Base-by-base conservation (phyloP, 1,284 basidiomycete species). In the Pascua guehoae region DNA sequence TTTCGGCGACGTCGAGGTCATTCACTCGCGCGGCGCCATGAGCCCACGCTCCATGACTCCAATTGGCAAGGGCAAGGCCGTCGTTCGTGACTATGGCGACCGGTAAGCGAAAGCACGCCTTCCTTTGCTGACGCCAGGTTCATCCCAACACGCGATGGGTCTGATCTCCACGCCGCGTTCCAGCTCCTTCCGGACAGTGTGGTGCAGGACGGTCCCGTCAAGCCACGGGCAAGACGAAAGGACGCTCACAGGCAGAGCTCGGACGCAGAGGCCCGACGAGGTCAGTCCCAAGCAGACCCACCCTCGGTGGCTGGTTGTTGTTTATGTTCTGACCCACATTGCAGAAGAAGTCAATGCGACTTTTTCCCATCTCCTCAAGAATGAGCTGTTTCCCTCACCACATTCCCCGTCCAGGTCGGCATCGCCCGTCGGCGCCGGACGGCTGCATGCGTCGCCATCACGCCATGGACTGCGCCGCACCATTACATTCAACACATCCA, bases 341-440 rank as follows among this genome's bases (percentile, higher is more conserved):
- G n/a, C 67, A 80, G 80, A 81, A 53, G 79, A 82, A 66, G 79
- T 81, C 10, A 80, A 82, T 62, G 72, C 77, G 53, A 80, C 81
- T 0, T 83, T 82, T 66, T 78, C 79, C 16, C 74, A 79, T 17
- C 66, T 83, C 2, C 76, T 83, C 14, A 80, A 79, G 46, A 76
- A 75, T 43, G 82, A 83, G 61, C 75, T 83, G 10, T 81, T 82
- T 62, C 77, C 80, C 8, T 63, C 64, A 1, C 49, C 63, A 16
- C 51, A 53, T 14, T 60, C 68, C 14, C 63, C 61, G 40, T 64
- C 62, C 9, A 64, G 49, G 42, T 65, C 59, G 12, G 51, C 46
- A 17, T 67, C 69, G 16, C 68, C 64, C 53, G 62, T 37, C 56
- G 55, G 5, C 58, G 49, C 24, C 24, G 24, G 24, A 41, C 61